Evolutionary conservation across 345 rosid species (phyloP).

Genomic region (Bruguiera parviflora): DNA sequence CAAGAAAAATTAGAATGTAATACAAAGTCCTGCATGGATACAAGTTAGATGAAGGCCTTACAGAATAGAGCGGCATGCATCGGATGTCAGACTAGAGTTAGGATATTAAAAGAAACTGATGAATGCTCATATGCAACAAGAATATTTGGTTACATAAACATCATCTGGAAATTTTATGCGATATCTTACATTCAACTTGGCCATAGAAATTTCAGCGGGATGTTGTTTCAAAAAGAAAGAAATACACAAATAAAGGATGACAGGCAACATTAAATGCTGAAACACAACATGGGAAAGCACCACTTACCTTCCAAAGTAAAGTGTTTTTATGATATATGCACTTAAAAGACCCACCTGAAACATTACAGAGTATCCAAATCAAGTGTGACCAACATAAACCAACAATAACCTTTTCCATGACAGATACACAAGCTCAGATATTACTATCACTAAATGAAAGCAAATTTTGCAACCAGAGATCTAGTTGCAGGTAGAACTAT

Average conservation of each 20-base stretch:
- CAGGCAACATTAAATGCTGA: background rate
- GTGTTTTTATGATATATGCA: conserved; percentile 62
- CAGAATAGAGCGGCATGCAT: background rate
- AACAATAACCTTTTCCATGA: background rate
- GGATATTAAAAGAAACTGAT: no score
- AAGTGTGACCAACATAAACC: background rate
- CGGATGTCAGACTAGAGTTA: no score
- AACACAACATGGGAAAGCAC: background rate
- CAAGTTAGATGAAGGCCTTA: background rate
- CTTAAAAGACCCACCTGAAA: conserved; percentile 60
- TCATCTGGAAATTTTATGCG: background rate
- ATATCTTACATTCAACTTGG: background rate
- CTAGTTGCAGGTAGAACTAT: no score
- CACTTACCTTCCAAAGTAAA: conserved; percentile 57
- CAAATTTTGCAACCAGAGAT: no score
- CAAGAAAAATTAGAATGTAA: background rate
- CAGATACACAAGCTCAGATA: background rate
- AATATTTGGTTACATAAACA: background rate
- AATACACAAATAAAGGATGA: background rate
- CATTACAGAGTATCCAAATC: conserved; percentile 9
- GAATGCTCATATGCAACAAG: no score
- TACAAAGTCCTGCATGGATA: background rate
- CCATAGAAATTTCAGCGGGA: background rate
- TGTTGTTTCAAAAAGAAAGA: background rate
- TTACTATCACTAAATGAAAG: no score